phyloP scores from a whole-genome alignment of 352 stramenopile species.

The Peronospora farinosa region DNA sequence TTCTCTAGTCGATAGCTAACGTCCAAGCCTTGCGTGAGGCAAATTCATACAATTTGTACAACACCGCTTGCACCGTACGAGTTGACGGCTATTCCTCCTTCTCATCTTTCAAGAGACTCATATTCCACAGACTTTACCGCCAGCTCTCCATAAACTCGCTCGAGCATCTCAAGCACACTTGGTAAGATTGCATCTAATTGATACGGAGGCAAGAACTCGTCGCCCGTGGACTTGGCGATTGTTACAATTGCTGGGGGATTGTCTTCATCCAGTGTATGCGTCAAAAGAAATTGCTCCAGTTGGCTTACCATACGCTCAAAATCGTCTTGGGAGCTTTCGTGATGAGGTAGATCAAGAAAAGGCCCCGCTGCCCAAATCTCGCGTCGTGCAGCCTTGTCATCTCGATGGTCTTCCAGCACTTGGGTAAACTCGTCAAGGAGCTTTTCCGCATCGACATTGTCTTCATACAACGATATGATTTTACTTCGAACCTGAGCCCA shows the following conservation, averaged over 20 bases:
- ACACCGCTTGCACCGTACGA: too few species aligned
- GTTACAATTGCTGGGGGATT: constrained; percentile 65
- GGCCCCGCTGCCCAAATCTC: constrained; percentile 44
- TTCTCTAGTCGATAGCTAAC: too few species aligned
- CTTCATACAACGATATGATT: constrained; percentile 29
- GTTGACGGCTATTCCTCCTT: not conserved
- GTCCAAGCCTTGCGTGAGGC: too few species aligned
- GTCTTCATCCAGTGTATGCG: constrained; percentile 8
- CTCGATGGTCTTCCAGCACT: constrained; percentile 18
- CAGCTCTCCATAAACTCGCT: constrained; percentile 27
- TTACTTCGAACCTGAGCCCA: constrained; percentile 14
- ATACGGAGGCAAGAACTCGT: constrained; percentile 63
- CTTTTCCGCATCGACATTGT: constrained; percentile 6
- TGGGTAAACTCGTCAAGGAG: constrained; percentile 23
- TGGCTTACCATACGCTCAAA: constrained; percentile 39
- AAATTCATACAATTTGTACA: too few species aligned
- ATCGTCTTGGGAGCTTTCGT: constrained; percentile 50
- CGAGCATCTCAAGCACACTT: constrained; percentile 45
- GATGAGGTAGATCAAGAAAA: constrained; percentile 63
- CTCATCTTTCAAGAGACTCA: constrained; percentile 22
- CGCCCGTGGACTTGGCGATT: constrained; percentile 70
- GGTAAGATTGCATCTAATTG: constrained; percentile 47
- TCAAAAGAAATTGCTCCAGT: constrained; percentile 33
- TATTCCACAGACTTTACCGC: constrained; percentile 49
- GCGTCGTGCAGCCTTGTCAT: constrained; percentile 18